Conservation (phyloP, 257 asterid species). For the Solanum peruvianum region DNA sequence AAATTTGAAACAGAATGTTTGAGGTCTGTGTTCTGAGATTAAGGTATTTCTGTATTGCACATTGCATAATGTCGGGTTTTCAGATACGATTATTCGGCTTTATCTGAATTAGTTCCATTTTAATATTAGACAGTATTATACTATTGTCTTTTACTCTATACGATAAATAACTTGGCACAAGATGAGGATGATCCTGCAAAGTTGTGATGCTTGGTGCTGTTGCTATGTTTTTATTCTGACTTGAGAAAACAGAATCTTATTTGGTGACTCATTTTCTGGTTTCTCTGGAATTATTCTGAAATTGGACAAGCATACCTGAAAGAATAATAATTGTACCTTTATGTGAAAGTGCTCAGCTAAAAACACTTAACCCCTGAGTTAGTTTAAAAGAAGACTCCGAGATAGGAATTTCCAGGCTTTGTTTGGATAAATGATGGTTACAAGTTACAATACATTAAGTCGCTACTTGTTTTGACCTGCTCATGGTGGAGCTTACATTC, state of each 20-base stretch:
- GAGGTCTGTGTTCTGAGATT: not conserved
- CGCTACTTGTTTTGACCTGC: not conserved
- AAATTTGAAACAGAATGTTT: not conserved
- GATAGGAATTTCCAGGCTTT: not conserved
- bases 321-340: not conserved
- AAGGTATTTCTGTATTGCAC: not conserved
- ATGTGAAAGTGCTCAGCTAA: not conserved
- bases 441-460: not conserved
- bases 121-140: not conserved
- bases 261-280: not conserved
- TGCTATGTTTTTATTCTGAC: not conserved
- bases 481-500: not conserved
- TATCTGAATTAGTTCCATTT: not conserved
- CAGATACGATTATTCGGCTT: not conserved
- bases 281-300: not conserved
- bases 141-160: not conserved
- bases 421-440: not conserved
- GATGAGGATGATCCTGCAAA: not conserved
- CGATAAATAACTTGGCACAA: not conserved
- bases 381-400: not conserved
- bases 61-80: not conserved
- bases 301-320: not conserved
- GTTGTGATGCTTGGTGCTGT: not conserved
- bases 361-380: not conserved
- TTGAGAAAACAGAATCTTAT: not conserved